A percentile compares a stretch with the other conserved stretches of the same genome.
Conservation (phyloP, 1,284 basidiomycete species). For the Fomitopsis palustris region DNA sequence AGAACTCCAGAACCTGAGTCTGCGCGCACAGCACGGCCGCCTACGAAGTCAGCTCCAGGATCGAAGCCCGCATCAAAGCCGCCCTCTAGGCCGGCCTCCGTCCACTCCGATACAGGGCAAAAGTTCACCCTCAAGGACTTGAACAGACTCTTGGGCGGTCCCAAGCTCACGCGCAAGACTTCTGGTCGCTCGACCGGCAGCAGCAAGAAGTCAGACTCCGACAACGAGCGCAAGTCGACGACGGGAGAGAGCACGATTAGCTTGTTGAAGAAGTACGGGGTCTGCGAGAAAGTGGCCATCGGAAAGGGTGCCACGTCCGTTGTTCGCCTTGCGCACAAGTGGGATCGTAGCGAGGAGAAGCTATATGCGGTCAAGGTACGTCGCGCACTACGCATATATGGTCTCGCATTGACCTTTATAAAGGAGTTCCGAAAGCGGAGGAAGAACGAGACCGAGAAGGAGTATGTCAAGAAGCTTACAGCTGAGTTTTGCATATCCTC, state of each 20-base stretch:
- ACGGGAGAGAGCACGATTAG: conserved; percentile 61
- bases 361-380: conserved; percentile 97
- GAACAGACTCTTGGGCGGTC: conserved; percentile 45
- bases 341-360: conserved; percentile 96
- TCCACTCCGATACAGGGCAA: conserved; percentile 54
- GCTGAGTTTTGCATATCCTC: conserved; percentile 99
- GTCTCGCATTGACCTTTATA: conserved; percentile 2
- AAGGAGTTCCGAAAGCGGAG: conserved; percentile 97
- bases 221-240: conserved; percentile 56
- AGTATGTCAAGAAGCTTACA: conserved; percentile 99
- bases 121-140: conserved; percentile 86
- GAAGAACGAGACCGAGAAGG: conserved; percentile 98
- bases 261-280: conserved; percentile 90
- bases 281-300: conserved; percentile 95
- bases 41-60: conserved; percentile 12
- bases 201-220: conserved; percentile 67
- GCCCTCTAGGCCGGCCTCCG: conserved; percentile 27
- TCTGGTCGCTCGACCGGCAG: conserved; percentile 68
- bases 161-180: conserved; percentile 69
- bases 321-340: conserved; percentile 95
- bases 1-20: conserved; percentile 17
- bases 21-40: conserved; percentile 18
- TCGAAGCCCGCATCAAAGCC: not conserved
- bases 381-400: conserved; percentile 2
- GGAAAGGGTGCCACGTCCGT: conserved; percentile 98